Evolutionary conservation across 1,139 yeast species (phyloP), one percentile per base, ranked within the genome.

Genomic region (Kodamaea fungicola): DNA sequence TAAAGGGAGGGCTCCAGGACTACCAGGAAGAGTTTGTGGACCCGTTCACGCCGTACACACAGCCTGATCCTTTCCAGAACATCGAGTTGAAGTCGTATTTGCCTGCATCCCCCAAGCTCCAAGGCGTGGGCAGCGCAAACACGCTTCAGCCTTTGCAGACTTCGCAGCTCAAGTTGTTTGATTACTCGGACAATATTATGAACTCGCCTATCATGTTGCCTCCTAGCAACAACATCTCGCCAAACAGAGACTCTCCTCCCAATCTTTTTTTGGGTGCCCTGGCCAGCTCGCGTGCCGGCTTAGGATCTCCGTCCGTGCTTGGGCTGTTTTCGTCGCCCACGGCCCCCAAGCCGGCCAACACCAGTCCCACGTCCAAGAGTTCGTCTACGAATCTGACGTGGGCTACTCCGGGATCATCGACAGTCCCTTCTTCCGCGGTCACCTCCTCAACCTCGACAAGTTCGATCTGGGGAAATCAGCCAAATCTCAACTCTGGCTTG

Each of bases 241-340:
- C 51, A 26, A 42, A 40, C 28, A 54, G 45, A 28, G 44, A 41
- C 39, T 55, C 63, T n/a, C 63, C 64, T 7, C 61, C 62, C 10
- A 58, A 51, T 34, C 49, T 58, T 42, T 52, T 56, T 35, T 44
- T 50, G 28, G 51, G 50, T 4, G 50, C 50, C 19, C 35, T 50
- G 4, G 32, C 44, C n/a, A 25, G 37, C 6, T 13, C 35, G 8
- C 32, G 30, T 29, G 12, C 38, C 13, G n/a, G 21, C 8, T 35
- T 33, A 34, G 36, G 39, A 3, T 27, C 34, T 6, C n/a, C 34
- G 7, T 26, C 34, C 8, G 7, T 29, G 3, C 12, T 16, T 5
- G 13, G 8, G 10, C 22, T 19, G 19, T 8, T 16, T 8, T 12
- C 22, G 8, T 33, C 30, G 12, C 32, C 38, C 10, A 34, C 32